Conservation (phyloP, 345 rosid species). For the Firmiana major region DNA sequence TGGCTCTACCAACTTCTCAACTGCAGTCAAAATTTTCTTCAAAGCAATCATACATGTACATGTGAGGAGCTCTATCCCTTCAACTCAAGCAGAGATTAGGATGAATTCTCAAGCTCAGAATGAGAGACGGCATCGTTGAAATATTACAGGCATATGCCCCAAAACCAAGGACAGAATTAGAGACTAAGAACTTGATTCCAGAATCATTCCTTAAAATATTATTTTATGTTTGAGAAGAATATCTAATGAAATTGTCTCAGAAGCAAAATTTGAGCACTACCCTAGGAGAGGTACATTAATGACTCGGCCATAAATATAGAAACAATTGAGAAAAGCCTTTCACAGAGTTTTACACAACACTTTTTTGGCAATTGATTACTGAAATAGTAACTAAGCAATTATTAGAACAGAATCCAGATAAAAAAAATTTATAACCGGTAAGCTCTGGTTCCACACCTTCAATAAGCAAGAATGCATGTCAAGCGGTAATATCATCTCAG, state of each 20-base stretch:
- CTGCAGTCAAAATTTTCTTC: background rate
- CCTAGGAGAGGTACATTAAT: background rate
- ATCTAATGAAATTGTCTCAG: background rate
- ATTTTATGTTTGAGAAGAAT: background rate
- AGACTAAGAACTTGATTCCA: background rate
- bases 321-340: background rate
- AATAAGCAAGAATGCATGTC: slow-evolving; percentile 73
- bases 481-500: slow-evolving; percentile 59
- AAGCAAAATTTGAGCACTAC: background rate
- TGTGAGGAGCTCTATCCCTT: background rate
- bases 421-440: background rate
- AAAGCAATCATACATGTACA: background rate
- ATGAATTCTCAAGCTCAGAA: background rate
- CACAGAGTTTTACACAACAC: background rate
- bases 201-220: background rate
- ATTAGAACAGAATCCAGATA: background rate
- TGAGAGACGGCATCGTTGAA: background rate
- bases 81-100: background rate
- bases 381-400: background rate
- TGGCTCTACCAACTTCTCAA: background rate
- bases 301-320: background rate
- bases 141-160: background rate
- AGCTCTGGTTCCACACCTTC: slow-evolving; percentile 49
- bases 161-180: background rate
- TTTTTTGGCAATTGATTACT: background rate